Conservation (phyloP, 805 yeast genomes). For the Yarrowia hollandica region DNA sequence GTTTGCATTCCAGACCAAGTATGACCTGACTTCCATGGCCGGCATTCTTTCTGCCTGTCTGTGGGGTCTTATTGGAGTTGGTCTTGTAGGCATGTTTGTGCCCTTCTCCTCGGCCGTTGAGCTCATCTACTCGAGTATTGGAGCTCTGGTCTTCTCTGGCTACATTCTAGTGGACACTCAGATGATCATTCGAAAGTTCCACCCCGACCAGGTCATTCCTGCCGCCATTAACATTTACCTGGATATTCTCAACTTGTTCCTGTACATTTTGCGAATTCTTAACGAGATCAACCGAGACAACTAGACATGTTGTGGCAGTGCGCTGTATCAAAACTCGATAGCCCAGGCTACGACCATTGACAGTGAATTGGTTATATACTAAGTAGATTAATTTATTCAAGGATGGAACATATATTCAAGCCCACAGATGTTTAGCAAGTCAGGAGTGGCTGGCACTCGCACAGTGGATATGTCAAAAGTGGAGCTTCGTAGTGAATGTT, state of each 20-base stretch:
- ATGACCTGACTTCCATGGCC: conserved; percentile 70
- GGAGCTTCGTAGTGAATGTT: too few species aligned
- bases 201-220: conserved; percentile 81
- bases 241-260: conserved; percentile 79
- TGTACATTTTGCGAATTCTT: conserved; percentile 69
- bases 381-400: too few species aligned
- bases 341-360: too few species aligned
- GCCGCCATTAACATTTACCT: conserved; percentile 77
- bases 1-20: conserved; percentile 75
- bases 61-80: conserved; percentile 69
- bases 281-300: conserved; percentile 35
- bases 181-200: conserved; percentile 66
- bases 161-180: conserved; percentile 83
- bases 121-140: conserved; percentile 65
- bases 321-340: not conserved
- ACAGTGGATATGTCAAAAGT: too few species aligned
- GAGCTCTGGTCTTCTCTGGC: conserved; percentile 70
- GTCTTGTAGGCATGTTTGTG: conserved; percentile 68
- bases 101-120: conserved; percentile 60
- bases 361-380: too few species aligned
- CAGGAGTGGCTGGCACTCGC: too few species aligned
- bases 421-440: too few species aligned
- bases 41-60: conserved; percentile 58
- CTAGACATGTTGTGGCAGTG: not conserved
- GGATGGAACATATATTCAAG: too few species aligned